Evolutionary conservation across 2,329 filamentous ascomycete species (phyloP).

Genomic region (Fusarium sp.): DNA sequence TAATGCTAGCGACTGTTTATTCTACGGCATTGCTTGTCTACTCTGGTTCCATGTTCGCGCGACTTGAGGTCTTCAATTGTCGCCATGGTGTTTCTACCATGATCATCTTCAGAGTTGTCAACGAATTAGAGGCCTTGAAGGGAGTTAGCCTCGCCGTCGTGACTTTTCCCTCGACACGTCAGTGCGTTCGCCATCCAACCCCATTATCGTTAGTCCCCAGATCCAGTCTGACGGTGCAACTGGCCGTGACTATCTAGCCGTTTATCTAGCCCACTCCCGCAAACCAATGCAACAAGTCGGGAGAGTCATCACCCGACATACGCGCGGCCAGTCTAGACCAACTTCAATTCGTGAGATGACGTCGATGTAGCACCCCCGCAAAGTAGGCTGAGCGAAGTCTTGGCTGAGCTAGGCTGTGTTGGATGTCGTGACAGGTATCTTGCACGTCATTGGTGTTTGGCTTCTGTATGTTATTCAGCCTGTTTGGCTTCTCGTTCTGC

Average conservation of each 20-base stretch:
- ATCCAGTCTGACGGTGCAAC: background rate
- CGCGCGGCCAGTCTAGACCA: background rate
- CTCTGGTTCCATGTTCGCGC: background rate
- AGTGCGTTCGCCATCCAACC: background rate
- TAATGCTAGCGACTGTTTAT: conserved; percentile 26
- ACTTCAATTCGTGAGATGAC: background rate
- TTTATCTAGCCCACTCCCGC: background rate
- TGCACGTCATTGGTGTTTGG: background rate
- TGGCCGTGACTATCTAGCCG: background rate
- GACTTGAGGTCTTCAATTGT: background rate
- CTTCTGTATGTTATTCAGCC: background rate
- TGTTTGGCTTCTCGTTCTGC: background rate
- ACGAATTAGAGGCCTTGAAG: too few species aligned
- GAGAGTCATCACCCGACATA: background rate
- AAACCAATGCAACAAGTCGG: background rate
- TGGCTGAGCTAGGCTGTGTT: background rate
- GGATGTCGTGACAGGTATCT: conserved; percentile 1
- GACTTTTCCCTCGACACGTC: conserved; percentile 2
- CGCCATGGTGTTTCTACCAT: background rate
- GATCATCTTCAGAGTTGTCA: too few species aligned
- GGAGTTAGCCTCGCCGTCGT: too few species aligned
- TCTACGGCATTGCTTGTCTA: background rate
- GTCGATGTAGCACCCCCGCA: background rate
- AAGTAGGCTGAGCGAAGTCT: background rate
- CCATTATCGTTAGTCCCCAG: background rate